These are phyloP conservation scores for Xerocomellus amylosporus DNA, from an alignment of 768 basidiomycete species.

Conservation along the genomic window DNA sequence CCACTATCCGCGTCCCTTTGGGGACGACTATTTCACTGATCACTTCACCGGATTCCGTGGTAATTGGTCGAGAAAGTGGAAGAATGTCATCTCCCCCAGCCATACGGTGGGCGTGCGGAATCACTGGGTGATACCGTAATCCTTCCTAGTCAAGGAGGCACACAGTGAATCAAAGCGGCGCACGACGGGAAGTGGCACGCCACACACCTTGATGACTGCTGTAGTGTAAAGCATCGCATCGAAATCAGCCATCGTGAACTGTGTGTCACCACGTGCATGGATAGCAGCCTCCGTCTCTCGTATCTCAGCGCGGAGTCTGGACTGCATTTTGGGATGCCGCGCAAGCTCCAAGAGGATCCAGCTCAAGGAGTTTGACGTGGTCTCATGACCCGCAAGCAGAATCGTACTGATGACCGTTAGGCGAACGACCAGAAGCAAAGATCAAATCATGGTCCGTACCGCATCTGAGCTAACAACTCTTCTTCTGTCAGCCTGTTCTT, in stretches of 20 bases:
- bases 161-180: slow-evolving; percentile 15
- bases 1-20: slow-evolving; percentile 48
- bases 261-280: slow-evolving; percentile 8
- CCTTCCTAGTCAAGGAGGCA: slow-evolving; percentile 37
- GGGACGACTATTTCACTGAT: slow-evolving; percentile 46
- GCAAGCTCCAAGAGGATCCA: slow-evolving; percentile 68
- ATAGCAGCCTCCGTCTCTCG: slow-evolving; percentile 7
- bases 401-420: slow-evolving; percentile 37
- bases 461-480: slow-evolving; percentile 15
- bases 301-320: slow-evolving; percentile 46
- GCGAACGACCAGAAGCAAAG: background rate
- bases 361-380: slow-evolving; percentile 53
- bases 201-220: slow-evolving; percentile 32
- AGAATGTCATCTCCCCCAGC: slow-evolving; percentile 53
- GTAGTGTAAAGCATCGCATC: slow-evolving; percentile 49
- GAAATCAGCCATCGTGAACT: slow-evolving; percentile 40
- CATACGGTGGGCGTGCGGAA: slow-evolving; percentile 52
- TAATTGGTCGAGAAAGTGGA: slow-evolving; percentile 55
- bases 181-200: slow-evolving; percentile 12
- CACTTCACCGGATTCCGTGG: slow-evolving; percentile 42
- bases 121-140: slow-evolving; percentile 47
- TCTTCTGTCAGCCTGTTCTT: slow-evolving; percentile 25
- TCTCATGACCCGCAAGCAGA: slow-evolving; percentile 55
- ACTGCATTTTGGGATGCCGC: slow-evolving; percentile 54
- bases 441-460: slow-evolving; percentile 12